phyloP scores from a whole-genome alignment of 257 asterid genomes.

The Capsicum rhomboideum region DNA sequence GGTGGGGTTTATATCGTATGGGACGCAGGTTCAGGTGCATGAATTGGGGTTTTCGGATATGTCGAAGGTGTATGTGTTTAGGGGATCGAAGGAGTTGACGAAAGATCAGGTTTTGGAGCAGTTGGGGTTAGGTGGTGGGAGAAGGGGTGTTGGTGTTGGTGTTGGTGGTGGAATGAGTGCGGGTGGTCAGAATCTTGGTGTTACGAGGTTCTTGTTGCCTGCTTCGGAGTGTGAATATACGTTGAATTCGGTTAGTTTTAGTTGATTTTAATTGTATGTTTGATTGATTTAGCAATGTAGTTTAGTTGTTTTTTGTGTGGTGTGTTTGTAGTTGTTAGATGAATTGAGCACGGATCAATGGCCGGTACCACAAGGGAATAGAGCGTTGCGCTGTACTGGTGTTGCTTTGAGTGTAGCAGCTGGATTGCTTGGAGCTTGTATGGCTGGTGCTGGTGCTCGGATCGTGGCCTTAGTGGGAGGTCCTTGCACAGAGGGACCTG shows the following conservation, averaged over 20 bases:
- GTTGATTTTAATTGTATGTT: background rate
- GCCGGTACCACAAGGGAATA: constrained; percentile 74
- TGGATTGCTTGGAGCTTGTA: constrained; percentile 80
- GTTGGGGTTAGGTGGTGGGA: constrained; percentile 19
- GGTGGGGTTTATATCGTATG: constrained; percentile 93
- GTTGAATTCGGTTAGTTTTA: constrained; percentile 47
- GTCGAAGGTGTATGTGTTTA: constrained; percentile 77
- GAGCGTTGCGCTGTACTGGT: constrained; percentile 87
- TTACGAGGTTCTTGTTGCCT: constrained; percentile 71
- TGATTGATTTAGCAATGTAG: too few species aligned
- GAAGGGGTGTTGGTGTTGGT: too few species aligned
- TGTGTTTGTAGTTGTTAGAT: constrained; percentile 62
- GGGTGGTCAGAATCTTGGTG: constrained; percentile 19
- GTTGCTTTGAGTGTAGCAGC: constrained; percentile 92
- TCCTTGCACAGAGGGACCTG: constrained; percentile 99
- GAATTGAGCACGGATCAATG: constrained; percentile 83
- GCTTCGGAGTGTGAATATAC: constrained; percentile 91
- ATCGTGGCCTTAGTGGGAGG: constrained; percentile 91
- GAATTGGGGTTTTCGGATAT: constrained; percentile 87
- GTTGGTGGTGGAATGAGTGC: too few species aligned
- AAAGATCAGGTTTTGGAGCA: constrained; percentile 93
- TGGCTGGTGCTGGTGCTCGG: constrained; percentile 79
- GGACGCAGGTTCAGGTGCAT: constrained; percentile 96
- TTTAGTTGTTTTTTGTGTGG: too few species aligned
- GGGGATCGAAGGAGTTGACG: constrained; percentile 74